Conservation (phyloP, 2,329 filamentous ascomycete genomes). For the Westerdykella aurantiaca region DNA sequence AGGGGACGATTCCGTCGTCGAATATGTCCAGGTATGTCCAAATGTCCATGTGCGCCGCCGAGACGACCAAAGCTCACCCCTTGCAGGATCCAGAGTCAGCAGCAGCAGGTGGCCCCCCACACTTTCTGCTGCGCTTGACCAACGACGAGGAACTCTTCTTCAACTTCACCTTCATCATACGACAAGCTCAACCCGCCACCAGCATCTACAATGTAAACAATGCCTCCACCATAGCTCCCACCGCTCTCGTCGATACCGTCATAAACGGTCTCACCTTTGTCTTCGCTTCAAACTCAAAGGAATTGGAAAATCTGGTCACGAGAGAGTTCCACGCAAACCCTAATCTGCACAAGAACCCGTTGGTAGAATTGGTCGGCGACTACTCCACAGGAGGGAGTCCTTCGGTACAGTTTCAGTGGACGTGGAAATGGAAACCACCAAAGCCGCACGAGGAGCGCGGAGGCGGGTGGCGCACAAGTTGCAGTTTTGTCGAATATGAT, state of each 20-base stretch:
- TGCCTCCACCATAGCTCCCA: slow-evolving; percentile 43
- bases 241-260: slow-evolving; percentile 56
- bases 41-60: slow-evolving; percentile 38
- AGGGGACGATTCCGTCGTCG: slow-evolving; percentile 70
- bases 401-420: slow-evolving; percentile 87
- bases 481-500: slow-evolving; percentile 97
- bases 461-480: slow-evolving; percentile 91
- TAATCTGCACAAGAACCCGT: slow-evolving; percentile 94
- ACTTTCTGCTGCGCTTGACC: slow-evolving; percentile 77
- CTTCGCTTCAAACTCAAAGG: slow-evolving; percentile 75
- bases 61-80: neutral
- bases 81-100: slow-evolving; percentile 67
- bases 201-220: slow-evolving; percentile 38
- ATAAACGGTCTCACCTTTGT: slow-evolving; percentile 90
- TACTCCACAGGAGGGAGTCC: slow-evolving; percentile 76
- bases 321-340: slow-evolving; percentile 95
- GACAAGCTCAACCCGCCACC: slow-evolving; percentile 46
- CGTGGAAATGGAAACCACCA: slow-evolving; percentile 94
- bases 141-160: slow-evolving; percentile 92
- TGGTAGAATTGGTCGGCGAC: slow-evolving; percentile 91
- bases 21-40: slow-evolving; percentile 77
- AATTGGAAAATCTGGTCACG: slow-evolving; percentile 90
- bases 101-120: slow-evolving; percentile 46
- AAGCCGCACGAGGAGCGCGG: slow-evolving; percentile 74
- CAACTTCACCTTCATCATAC: slow-evolving; percentile 82